These are phyloP conservation scores for Schizopora paradoxa DNA, from an alignment of 1,284 basidiomycete species.

Conservation along the genomic window DNA sequence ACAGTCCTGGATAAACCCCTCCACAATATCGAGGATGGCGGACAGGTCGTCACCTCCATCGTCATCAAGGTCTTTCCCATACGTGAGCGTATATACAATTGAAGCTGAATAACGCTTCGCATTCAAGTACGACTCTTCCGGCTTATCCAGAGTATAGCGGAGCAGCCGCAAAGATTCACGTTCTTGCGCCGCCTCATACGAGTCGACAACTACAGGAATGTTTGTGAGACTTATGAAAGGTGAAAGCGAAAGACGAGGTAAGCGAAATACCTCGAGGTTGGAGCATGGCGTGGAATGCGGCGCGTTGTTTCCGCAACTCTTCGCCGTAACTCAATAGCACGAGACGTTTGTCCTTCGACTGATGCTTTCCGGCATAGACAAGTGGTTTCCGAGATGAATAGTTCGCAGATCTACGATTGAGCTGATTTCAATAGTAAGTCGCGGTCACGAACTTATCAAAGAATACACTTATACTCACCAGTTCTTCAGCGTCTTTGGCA, in stretches of 20 bases:
- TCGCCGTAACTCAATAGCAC: constrained; percentile 13
- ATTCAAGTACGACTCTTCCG: constrained; percentile 7
- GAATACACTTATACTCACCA: constrained; percentile 3
- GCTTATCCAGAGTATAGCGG: constrained; percentile 4
- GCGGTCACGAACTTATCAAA: background rate
- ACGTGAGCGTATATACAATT: constrained; percentile 5
- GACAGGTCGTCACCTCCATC: constrained; percentile 11
- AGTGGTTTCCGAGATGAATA: constrained; percentile 18
- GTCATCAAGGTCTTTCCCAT: constrained; percentile 3
- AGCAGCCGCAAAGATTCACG: constrained; percentile 11
- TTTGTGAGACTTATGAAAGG: background rate
- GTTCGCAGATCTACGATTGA: constrained; percentile 12
- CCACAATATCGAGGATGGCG: constrained; percentile 7
- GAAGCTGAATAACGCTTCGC: constrained; percentile 12
- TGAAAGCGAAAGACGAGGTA: background rate
- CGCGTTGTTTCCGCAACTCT: constrained; percentile 12
- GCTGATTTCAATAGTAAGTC: no score
- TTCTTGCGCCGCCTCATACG: constrained; percentile 13
- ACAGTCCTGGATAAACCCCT: constrained; percentile 10
- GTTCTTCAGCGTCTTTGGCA: constrained; percentile 14
- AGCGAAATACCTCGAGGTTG: constrained; percentile 10
- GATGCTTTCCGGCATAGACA: constrained; percentile 18
- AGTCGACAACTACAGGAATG: constrained; percentile 10
- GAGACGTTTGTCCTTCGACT: constrained; percentile 14
- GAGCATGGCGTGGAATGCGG: constrained; percentile 14